Evolutionary conservation across 1,284 basidiomycete species (phyloP).

Genomic region (Grifola frondosa): DNA sequence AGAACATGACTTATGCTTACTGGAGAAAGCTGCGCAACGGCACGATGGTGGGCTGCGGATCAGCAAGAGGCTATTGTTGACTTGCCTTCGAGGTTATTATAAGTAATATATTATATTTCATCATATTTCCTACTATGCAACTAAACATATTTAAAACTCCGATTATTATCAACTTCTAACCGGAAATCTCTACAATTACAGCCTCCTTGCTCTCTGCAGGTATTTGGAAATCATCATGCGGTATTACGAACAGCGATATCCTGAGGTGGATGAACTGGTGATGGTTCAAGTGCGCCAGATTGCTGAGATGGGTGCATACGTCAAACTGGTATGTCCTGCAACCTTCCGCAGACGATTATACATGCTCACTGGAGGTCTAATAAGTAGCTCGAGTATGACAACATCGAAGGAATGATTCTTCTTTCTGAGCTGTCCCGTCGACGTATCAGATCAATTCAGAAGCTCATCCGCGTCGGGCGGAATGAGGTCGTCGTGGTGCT

Average conservation of each 20-base stretch:
- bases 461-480: slow-evolving; percentile 94
- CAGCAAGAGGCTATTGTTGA: too few relatives aligned
- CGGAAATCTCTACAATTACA: too few relatives aligned
- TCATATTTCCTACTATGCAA: too few relatives aligned
- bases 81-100: too few relatives aligned
- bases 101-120: too few relatives aligned
- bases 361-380: neutral
- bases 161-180: too few relatives aligned
- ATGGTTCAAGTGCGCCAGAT: slow-evolving; percentile 99
- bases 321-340: slow-evolving; percentile 79
- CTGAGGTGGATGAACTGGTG: slow-evolving; percentile 94
- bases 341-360: neutral
- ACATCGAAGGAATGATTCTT: slow-evolving; percentile 99
- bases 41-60: too few relatives aligned
- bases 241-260: slow-evolving; percentile 80
- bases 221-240: slow-evolving; percentile 60
- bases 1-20: too few relatives aligned
- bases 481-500: slow-evolving; percentile 99
- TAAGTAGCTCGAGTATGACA: slow-evolving; percentile 93
- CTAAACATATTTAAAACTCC: too few relatives aligned
- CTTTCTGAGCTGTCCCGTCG: slow-evolving; percentile 95
- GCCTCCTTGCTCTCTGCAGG: too few relatives aligned
- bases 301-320: slow-evolving; percentile 99
- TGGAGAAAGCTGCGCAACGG: too few relatives aligned
- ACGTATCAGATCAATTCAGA: slow-evolving; percentile 97